These are phyloP conservation scores for Mycena latifolia DNA, from an alignment of 768 basidiomycete genomes.

Conservation along the genomic window DNA sequence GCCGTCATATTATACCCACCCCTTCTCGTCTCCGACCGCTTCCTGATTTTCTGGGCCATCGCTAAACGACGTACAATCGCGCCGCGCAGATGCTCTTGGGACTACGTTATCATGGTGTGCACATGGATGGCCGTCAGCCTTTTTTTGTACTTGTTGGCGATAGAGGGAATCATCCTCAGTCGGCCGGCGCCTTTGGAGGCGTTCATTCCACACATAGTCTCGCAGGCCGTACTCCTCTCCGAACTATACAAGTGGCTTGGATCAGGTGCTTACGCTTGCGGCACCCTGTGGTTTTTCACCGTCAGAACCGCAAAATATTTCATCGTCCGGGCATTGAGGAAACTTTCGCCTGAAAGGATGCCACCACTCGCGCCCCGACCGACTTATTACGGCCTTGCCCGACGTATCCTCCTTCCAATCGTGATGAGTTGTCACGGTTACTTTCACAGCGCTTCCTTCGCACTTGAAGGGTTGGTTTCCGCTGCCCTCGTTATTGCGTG, in stretches of 20 bases:
- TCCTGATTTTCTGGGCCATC: too few relatives aligned
- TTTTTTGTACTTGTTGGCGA: neutral
- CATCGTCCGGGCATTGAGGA: neutral
- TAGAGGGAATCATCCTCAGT: slow-evolving; percentile 1
- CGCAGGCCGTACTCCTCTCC: neutral
- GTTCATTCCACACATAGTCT: neutral
- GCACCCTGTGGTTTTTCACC: neutral
- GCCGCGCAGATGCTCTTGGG: neutral
- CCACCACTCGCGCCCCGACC: too few relatives aligned
- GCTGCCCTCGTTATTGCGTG: too few relatives aligned
- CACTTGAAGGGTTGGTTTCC: neutral
- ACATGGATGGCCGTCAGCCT: neutral
- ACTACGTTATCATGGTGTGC: neutral
- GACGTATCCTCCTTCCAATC: neutral
- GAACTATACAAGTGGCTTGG: neutral
- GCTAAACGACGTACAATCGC: too few relatives aligned
- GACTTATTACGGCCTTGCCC: neutral
- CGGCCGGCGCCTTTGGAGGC: neutral
- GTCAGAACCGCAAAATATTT: neutral
- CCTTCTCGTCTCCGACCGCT: too few relatives aligned
- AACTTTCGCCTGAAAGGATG: neutral
- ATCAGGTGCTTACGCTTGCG: neutral
- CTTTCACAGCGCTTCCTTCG: neutral
- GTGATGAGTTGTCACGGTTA: neutral
- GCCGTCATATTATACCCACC: too few relatives aligned